These are phyloP conservation scores for Pseudocercospora vitis DNA, from an alignment of 2,329 filamentous ascomycete species.

Conservation along the genomic window DNA sequence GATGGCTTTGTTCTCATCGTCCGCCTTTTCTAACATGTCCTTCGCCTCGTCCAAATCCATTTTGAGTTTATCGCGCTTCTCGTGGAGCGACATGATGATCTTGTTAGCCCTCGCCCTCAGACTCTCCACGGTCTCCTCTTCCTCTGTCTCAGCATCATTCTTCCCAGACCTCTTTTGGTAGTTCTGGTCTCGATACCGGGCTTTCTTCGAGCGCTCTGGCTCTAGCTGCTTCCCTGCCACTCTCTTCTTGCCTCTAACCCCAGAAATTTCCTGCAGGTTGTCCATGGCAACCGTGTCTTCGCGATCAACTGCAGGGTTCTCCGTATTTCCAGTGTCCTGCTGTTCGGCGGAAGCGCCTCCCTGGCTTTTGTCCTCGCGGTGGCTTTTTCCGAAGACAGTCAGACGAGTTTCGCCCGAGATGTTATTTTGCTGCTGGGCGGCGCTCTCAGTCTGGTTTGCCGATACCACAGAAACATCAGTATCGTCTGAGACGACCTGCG, in stretches of 20 bases:
- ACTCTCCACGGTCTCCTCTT: neutral
- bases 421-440: too few species aligned
- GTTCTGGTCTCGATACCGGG: neutral
- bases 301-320: neutral
- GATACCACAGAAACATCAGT: neutral
- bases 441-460: too few species aligned
- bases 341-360: too few species aligned
- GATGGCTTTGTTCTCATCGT: too few species aligned
- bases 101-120: constrained; percentile 6
- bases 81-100: neutral
- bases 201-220: constrained; percentile 8
- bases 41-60: neutral
- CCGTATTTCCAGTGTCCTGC: too few species aligned
- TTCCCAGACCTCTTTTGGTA: neutral
- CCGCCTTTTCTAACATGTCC: neutral
- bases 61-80: constrained; percentile 7
- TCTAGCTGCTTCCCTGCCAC: neutral
- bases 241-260: constrained; percentile 14
- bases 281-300: neutral
- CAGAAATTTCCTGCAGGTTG: neutral
- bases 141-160: neutral
- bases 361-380: too few species aligned
- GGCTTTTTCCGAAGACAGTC: too few species aligned
- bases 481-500: neutral
- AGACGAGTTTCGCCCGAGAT: too few species aligned